phyloP scores from a whole-genome alignment of 2,329 filamentous ascomycete genomes.

The Alternaria panax region DNA sequence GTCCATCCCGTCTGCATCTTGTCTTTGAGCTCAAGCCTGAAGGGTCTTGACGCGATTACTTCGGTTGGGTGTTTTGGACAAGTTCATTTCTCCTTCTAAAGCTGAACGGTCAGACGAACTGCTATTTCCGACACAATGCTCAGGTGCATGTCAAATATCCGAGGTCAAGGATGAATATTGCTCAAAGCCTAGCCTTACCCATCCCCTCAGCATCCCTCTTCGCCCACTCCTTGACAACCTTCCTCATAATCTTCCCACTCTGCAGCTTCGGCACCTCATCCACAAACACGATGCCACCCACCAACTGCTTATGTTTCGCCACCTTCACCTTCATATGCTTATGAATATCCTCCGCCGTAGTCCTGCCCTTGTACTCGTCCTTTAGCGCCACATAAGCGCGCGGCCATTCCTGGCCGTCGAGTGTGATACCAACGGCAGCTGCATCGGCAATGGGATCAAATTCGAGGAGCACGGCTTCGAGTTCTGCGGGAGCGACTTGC shows the following conservation, averaged over 20 bases:
- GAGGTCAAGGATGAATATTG: too few relatives aligned
- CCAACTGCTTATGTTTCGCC: conserved; percentile 61
- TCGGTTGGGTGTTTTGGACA: not conserved
- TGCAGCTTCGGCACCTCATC: conserved; percentile 65
- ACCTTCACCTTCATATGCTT: conserved; percentile 55
- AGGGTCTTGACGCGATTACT: not conserved
- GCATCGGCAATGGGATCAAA: conserved; percentile 63
- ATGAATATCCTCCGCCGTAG: conserved; percentile 38
- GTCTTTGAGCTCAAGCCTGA: not conserved
- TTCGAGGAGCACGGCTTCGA: conserved; percentile 61
- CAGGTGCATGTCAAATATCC: not conserved
- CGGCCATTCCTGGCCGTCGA: conserved; percentile 61
- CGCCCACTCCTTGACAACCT: conserved; percentile 64
- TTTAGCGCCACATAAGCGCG: conserved; percentile 62
- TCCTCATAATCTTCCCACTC: conserved; percentile 66
- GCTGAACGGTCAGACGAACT: too few relatives aligned
- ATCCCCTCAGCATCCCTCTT: conserved; percentile 59
- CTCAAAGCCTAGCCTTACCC: conserved; percentile 36
- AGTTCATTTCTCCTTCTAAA: not conserved
- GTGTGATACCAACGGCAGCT: conserved; percentile 62
- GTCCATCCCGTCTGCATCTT: not conserved
- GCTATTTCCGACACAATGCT: not conserved
- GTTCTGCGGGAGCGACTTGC: conserved; percentile 48
- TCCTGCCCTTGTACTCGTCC: conserved; percentile 52
- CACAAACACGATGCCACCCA: conserved; percentile 62